Evolutionary conservation across 148 eudicot genomes (phyloP).

Genomic region (Nyssa sinensis): DNA sequence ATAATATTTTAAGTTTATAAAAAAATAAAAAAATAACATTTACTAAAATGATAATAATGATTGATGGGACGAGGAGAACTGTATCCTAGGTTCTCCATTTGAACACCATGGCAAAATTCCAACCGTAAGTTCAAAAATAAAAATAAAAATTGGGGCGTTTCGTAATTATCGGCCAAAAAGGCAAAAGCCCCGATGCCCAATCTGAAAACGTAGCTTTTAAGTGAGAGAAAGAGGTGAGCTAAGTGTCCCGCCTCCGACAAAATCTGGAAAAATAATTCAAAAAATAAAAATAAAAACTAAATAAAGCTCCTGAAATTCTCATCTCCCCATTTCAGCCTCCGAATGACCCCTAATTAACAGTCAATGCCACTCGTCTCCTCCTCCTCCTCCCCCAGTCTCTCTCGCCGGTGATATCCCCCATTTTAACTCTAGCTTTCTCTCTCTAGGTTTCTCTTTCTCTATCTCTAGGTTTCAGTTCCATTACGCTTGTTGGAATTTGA

Average conservation of each 20-base stretch:
- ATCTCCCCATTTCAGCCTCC: constrained; percentile 25
- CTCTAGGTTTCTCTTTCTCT: constrained; percentile 3
- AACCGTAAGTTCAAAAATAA: neutral
- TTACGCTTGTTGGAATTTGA: neutral
- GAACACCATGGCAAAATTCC: neutral
- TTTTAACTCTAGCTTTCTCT: constrained; percentile 1
- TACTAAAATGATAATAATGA: too few species aligned
- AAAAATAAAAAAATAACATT: too few species aligned
- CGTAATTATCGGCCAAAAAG: constrained; percentile 5
- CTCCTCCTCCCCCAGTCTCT: constrained; percentile 18
- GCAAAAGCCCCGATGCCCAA: too few species aligned
- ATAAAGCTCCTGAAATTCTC: constrained; percentile 8
- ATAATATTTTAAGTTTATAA: too few species aligned
- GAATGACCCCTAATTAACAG: constrained; percentile 26
- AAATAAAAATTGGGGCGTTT: neutral
- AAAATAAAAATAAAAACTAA: constrained; percentile 1
- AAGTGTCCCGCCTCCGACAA: neutral
- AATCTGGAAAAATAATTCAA: neutral
- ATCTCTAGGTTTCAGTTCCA: constrained; percentile 5
- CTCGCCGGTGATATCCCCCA: constrained; percentile 12
- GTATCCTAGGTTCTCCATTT: too few species aligned
- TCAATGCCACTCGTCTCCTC: constrained; percentile 32
- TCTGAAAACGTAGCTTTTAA: constrained; percentile 22
- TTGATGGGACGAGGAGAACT: too few species aligned
- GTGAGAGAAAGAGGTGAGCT: constrained; percentile 2